Evolutionary conservation across 371 early-diverging fungal genomes (phyloP).

Genomic region (Rhizopus delemar): DNA sequence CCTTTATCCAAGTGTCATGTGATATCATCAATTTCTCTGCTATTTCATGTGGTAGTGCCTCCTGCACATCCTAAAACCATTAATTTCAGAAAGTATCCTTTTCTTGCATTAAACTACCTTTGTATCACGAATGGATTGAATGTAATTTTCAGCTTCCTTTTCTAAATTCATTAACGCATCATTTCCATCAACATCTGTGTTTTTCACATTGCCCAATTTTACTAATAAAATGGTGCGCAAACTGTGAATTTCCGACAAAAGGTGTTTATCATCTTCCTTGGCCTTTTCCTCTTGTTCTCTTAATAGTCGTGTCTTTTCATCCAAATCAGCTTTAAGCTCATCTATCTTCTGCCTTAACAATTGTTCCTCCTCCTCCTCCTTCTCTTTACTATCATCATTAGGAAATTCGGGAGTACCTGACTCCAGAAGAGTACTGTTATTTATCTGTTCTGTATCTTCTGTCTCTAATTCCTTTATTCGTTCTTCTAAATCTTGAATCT

Average conservation of each 20-base stretch:
- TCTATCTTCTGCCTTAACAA: conserved; percentile 32
- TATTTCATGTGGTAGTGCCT: conserved; percentile 39
- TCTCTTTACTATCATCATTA: background rate
- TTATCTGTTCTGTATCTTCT: conserved; percentile 23
- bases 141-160: conserved; percentile 38
- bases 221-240: conserved; percentile 45
- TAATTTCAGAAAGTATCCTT: too few relatives aligned
- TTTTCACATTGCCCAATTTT: conserved; percentile 41
- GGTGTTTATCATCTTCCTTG: conserved; percentile 31
- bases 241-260: conserved; percentile 44
- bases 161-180: conserved; percentile 39
- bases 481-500: conserved; percentile 47
- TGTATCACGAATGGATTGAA: conserved; percentile 29
- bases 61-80: conserved; percentile 19
- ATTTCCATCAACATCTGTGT: conserved; percentile 15
- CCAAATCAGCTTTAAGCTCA: conserved; percentile 25
- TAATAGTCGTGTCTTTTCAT: conserved; percentile 30
- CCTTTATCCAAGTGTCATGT: conserved; percentile 37
- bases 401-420: background rate
- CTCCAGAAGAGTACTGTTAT: conserved; percentile 20
- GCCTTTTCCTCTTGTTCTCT: conserved; percentile 33
- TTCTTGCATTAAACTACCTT: background rate
- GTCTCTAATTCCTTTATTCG: conserved; percentile 51
- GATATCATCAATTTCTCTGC: conserved; percentile 39
- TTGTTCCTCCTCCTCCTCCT: conserved; percentile 27